Evolutionary conservation across 169 alveolate genomes (phyloP), one percentile per base, ranked within the genome.

Genomic region (Plasmodium sp.): DNA sequence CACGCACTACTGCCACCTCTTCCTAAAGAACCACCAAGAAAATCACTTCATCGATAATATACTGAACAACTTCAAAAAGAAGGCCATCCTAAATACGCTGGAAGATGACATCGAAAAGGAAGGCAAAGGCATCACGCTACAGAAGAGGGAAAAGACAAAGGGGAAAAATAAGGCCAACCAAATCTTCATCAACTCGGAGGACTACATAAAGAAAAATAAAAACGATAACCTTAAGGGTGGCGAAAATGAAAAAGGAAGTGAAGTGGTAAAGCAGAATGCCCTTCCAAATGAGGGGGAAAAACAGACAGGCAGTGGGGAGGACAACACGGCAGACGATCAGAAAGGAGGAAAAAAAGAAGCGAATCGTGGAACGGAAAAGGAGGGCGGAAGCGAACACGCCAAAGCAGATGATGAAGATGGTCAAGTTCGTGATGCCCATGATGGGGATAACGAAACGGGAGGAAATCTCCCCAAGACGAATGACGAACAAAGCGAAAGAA

Each of bases 31-130:
- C 62, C 34, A 16, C n/a, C 27, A 48, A 39, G 94, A 67, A 33
- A 90, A 90, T 31, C 94, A 90, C 73, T 90, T 90, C 82, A 80
- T 90, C 16, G 90, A 90, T 90, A 90, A 90, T 62, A 90, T 90
- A 58, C 34, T 90, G 72, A 90, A 90, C 41, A 90, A 58, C 51
- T 90, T 90, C 45, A 79, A 90, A 90, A 90, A 90, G 41, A 90
- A 90, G 80, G 94, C 82, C 5, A 90, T 80, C 51, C 75, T 90
- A 80, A 90, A 90, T 36, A 90, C 88, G 5, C 34, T 90, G 74
- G 94, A 90, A 62, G 94, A 90, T 71, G 94, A 90, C 27, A 90
- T 80, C 18, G 94, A 90, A 43, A 62, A 90, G 33, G 56, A 16
- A 14, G 74, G 31, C 16, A 90, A 90, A 79, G 9, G 36, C 3